Conservation (phyloP, 192 early-diverging fungal species). For the Hyaloraphidium curvatum region DNA sequence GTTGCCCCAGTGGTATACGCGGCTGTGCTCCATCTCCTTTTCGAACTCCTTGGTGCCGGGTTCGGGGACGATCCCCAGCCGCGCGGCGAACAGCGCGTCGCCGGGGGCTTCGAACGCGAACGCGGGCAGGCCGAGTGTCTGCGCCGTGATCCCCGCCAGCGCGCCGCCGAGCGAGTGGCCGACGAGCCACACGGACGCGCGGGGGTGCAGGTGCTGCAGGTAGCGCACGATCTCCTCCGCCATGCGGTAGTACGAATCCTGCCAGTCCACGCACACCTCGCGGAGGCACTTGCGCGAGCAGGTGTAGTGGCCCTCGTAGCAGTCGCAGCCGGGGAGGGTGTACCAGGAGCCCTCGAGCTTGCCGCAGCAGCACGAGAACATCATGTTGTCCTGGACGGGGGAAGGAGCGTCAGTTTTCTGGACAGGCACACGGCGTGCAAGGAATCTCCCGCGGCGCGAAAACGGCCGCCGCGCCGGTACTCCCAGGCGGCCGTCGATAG, state of each 20-base stretch:
- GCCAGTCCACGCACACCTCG: slow-evolving; percentile 17
- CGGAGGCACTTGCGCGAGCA: slow-evolving; percentile 33
- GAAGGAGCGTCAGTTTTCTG: not conserved
- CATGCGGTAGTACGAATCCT: slow-evolving; percentile 45
- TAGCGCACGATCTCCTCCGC: slow-evolving; percentile 50
- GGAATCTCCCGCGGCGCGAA: slow-evolving; percentile 20
- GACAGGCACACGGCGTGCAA: slow-evolving; percentile 9
- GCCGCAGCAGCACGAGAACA: slow-evolving; percentile 95
- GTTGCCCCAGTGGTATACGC: slow-evolving; percentile 79
- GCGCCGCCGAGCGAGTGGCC: slow-evolving; percentile 79
- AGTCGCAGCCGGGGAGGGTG: slow-evolving; percentile 71
- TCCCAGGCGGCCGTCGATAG: slow-evolving; percentile 12
- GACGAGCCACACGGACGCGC: slow-evolving; percentile 50
- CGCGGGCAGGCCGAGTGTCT: slow-evolving; percentile 66
- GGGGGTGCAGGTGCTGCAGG: slow-evolving; percentile 41
- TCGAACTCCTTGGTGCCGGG: not conserved
- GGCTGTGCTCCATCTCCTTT: not conserved
- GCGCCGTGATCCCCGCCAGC: slow-evolving; percentile 48
- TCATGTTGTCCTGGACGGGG: slow-evolving; percentile 66
- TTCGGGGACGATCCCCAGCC: slow-evolving; percentile 54
- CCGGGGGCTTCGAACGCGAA: slow-evolving; percentile 72
- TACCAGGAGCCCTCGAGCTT: slow-evolving; percentile 60
- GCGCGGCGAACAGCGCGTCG: slow-evolving; percentile 49
- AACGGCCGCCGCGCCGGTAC: slow-evolving; percentile 14
- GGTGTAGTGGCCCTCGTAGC: slow-evolving; percentile 31